phyloP scores from a whole-genome alignment of 2,329 filamentous ascomycete species.

The Tolypocladium ovalisporum region DNA sequence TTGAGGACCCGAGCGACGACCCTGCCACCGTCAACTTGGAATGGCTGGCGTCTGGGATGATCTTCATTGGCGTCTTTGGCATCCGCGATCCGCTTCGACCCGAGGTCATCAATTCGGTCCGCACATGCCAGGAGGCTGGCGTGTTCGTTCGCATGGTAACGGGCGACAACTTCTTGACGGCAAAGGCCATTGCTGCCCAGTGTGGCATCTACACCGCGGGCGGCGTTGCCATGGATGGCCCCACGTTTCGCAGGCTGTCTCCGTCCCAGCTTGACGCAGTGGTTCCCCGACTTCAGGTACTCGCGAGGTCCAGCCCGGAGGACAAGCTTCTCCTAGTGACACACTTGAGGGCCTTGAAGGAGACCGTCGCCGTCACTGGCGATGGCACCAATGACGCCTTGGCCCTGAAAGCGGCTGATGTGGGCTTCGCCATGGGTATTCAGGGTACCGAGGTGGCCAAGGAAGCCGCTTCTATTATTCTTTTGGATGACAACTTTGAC shows the following conservation, averaged over 20 bases:
- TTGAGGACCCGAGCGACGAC: constrained; percentile 34
- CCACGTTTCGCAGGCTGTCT: constrained; percentile 43
- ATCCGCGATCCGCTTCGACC: constrained; percentile 58
- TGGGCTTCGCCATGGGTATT: constrained; percentile 59
- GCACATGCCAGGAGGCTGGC: constrained; percentile 50
- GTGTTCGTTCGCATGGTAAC: constrained; percentile 58
- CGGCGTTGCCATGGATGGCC: constrained; percentile 49
- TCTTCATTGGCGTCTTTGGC: constrained; percentile 41
- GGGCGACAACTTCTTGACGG: constrained; percentile 33
- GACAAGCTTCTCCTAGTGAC: constrained; percentile 58
- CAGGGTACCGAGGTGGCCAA: constrained; percentile 57
- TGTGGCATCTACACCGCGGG: constrained; percentile 42
- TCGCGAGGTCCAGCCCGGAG: constrained; percentile 58
- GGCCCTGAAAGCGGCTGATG: constrained; percentile 54
- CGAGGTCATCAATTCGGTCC: constrained; percentile 51
- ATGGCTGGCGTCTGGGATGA: constrained; percentile 34
- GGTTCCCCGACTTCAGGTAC: constrained; percentile 53
- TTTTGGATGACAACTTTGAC: constrained; percentile 55
- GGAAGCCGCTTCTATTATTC: constrained; percentile 54
- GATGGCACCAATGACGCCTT: constrained; percentile 58
- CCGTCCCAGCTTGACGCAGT: constrained; percentile 38
- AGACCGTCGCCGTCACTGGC: constrained; percentile 56
- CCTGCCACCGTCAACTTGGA: constrained; percentile 23
- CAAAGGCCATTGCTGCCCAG: constrained; percentile 30
- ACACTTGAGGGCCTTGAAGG: constrained; percentile 51